Evolutionary conservation across 306 rosid genomes (phyloP), one percentile per base, ranked within the genome.

Genomic region (Acacia crassicarpa): DNA sequence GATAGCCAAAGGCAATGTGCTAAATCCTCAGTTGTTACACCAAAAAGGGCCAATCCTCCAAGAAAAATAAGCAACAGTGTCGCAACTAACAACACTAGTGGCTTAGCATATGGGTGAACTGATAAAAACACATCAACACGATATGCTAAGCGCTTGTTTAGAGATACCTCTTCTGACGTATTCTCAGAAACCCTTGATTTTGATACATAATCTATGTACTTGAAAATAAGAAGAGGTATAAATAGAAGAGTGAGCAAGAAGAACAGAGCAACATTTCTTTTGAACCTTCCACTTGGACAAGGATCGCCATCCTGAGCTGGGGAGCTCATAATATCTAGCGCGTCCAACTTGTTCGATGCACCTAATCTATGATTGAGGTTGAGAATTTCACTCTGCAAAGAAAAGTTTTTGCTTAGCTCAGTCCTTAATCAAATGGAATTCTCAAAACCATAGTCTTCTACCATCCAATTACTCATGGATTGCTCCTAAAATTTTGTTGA

Each of bases 51-150:
- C 83, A 94, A 85, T 1, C 93, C 98, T 67, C 98, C 97, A 9
- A 92, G 91, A 78, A 83, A 87, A 82, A 94, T 94, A 56, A 94
- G 92, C 76, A 92, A 66, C n/a, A 92, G 84, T 22, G 97, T 94
- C 74, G 94, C 95, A 82, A 94, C 84, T 80, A 94, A 87, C 87
- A 94, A 84, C 12, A 91, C 93, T 84, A 92, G 84, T 51, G 98
- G 93, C 94, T 94, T 94, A 65, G 97, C 90, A 84, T 94, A 94
- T 0, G 98, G 98, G 76, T 91, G 91, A 79, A 91, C 94, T 2
- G 98, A 94, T 77, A 94, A 88, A 89, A 92, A 89, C 58, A 88
- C 86, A 82, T 94, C 98, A 49, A 92, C 91, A 44, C 66, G 84
- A 84, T 94, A 92, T 12, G 90, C 97, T 56, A 94, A 86, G 85